These are phyloP conservation scores for Bidens hawaiensis DNA, from an alignment of 140 eudicot genomes.

Conservation along the genomic window DNA sequence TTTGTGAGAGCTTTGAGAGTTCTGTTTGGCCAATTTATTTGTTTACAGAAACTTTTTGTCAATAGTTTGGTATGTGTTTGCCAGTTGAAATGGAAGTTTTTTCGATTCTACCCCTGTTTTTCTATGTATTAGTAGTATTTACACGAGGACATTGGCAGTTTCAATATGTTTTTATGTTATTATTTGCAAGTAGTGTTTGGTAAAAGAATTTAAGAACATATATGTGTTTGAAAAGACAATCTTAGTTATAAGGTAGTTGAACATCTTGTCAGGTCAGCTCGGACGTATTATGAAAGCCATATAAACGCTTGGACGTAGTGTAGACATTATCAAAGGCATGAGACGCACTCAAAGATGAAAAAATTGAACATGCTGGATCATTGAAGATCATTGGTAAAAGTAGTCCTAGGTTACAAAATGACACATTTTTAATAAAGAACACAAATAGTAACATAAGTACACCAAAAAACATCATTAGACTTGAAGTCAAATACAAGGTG, in stretches of 20 bases:
- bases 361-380: no score
- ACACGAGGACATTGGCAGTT: slow-evolving; percentile 3
- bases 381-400: neutral
- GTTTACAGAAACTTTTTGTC: slow-evolving; percentile 9
- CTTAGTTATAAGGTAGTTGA: neutral
- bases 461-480: neutral
- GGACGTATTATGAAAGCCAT: neutral
- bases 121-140: neutral
- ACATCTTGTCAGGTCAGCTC: neutral
- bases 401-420: neutral
- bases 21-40: slow-evolving; percentile 2
- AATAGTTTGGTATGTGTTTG: slow-evolving; percentile 22
- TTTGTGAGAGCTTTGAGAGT: slow-evolving; percentile 11
- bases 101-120: neutral
- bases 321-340: no score
- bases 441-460: neutral
- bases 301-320: no score
- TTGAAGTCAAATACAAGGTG: neutral
- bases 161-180: neutral
- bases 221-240: neutral
- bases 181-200: neutral
- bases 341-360: no score
- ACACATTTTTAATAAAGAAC: neutral
- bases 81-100: slow-evolving; percentile 6
- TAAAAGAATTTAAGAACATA: neutral